Evolutionary conservation across 495 filamentous ascomycete species (phyloP), one percentile per base, ranked within the genome.

Genomic region (Platismatia glauca): DNA sequence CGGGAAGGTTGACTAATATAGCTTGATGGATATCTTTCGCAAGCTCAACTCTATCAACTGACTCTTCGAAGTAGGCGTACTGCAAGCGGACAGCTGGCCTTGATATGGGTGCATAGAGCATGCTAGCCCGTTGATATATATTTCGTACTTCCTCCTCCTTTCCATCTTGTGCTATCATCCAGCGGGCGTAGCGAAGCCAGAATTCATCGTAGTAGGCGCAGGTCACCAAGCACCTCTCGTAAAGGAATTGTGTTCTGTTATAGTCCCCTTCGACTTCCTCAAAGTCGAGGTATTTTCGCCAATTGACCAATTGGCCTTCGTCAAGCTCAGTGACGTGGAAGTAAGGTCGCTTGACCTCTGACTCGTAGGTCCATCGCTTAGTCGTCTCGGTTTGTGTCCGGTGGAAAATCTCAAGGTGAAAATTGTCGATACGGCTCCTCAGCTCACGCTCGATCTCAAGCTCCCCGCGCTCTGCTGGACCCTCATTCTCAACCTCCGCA

Each of bases 171-270:
- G 84, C 86, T 66, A 80, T 79, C 91, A 99, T 97, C 94, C 94
- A 99, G 20, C 95, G 81, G n/a, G 89, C 91, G 75, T 96, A 99
- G 2, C 94, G 86, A 61, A 95, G 82, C 94, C 94, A 99, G 74
- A 99, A 96, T 69, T 97, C 92, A 55, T 97, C 92, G 66, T 97
- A 96, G 69, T 94, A 86, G 44, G 94, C 94, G 67, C 89, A 91
- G 18, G 91, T 92, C 18, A 96, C 89, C 35, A 99, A 74, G 67
- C 90, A 96, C 38, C 94, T 86, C 74, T 99, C 94, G 71, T 97
- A 97, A 24, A 99, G 77, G 71, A 93, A 95, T 29, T 85, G 81
- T 38, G 81, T 89, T 34, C 94, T 81, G 11, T 75, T 69, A 64
- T 86, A 95, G 56, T 91, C 84, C 38, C 88, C 88, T 73, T 96